A percentile compares a stretch with the other conserved stretches of the same genome.
Conservation (phyloP, 495 filamentous ascomycete genomes). For the Aspergillus bridgeri region DNA sequence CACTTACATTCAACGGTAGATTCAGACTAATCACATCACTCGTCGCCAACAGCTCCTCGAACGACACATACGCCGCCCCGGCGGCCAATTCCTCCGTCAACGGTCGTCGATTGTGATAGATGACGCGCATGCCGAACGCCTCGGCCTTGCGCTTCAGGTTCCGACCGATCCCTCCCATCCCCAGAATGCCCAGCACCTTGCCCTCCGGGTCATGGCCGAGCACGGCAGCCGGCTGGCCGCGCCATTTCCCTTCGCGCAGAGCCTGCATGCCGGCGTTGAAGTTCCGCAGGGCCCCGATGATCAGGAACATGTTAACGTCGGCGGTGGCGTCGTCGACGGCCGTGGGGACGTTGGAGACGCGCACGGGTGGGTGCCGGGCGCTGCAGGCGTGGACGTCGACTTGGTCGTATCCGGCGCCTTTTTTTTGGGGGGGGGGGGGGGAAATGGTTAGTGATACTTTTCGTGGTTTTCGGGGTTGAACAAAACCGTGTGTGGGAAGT, state of each 20-base stretch:
- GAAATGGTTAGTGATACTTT: neutral
- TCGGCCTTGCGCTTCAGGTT: constrained; percentile 53
- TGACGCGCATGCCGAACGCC: constrained; percentile 63
- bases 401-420: constrained; percentile 79
- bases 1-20: constrained; percentile 67
- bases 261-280: constrained; percentile 61
- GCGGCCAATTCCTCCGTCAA: constrained; percentile 52
- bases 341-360: constrained; percentile 76
- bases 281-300: constrained; percentile 71
- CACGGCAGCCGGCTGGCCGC: constrained; percentile 42
- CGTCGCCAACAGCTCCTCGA: constrained; percentile 60
- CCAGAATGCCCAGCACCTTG: constrained; percentile 69
- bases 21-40: constrained; percentile 78
- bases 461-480: no score
- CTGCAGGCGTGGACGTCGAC: constrained; percentile 70
- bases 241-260: constrained; percentile 59
- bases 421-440: neutral
- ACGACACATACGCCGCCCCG: constrained; percentile 63
- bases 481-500: no score
- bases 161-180: constrained; percentile 84
- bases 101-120: constrained; percentile 63
- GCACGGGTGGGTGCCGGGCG: constrained; percentile 51
- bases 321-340: constrained; percentile 80
- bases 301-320: constrained; percentile 72
- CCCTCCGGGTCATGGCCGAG: constrained; percentile 63